Evolutionary conservation across 805 yeast genomes (phyloP).

Genomic region (Metschnikowia vanudenii): DNA sequence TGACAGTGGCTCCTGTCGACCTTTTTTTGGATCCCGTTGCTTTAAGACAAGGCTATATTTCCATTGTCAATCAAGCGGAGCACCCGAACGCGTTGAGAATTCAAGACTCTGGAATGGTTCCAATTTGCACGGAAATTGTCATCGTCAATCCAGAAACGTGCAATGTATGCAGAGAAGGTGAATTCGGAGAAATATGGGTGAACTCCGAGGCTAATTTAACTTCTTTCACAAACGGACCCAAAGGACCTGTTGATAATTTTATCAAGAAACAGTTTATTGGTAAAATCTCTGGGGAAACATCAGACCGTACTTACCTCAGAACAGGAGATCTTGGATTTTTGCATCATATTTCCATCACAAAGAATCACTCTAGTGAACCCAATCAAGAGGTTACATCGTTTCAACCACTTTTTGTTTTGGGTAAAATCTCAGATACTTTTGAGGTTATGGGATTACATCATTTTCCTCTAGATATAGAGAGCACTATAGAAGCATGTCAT

Average conservation of each 20-base stretch:
- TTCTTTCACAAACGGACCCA: conserved; percentile 55
- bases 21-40: conserved; percentile 85
- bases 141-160: conserved; percentile 93
- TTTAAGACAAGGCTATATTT: conserved; percentile 83
- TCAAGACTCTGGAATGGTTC: conserved; percentile 95
- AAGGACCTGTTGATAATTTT: conserved; percentile 52
- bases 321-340: conserved; percentile 95
- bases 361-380: conserved; percentile 37
- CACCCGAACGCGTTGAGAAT: conserved; percentile 68
- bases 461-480: conserved; percentile 80
- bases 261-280: conserved; percentile 56
- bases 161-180: conserved; percentile 78
- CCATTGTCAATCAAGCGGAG: conserved; percentile 72
- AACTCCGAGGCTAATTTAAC: conserved; percentile 79
- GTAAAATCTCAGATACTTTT: conserved; percentile 80
- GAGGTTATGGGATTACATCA: conserved; percentile 90
- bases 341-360: conserved; percentile 59
- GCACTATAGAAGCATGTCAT: conserved; percentile 46
- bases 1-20: conserved; percentile 85
- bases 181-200: conserved; percentile 97
- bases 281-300: conserved; percentile 61
- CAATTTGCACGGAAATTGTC: conserved; percentile 89
- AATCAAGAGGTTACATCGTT: conserved; percentile 36
- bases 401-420: conserved; percentile 82
- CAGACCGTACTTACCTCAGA: conserved; percentile 64